A percentile compares a stretch with the other conserved stretches of the same genome.
phyloP scores from a whole-genome alignment of 1,284 basidiomycete genomes.

The Cerrena zonata region DNA sequence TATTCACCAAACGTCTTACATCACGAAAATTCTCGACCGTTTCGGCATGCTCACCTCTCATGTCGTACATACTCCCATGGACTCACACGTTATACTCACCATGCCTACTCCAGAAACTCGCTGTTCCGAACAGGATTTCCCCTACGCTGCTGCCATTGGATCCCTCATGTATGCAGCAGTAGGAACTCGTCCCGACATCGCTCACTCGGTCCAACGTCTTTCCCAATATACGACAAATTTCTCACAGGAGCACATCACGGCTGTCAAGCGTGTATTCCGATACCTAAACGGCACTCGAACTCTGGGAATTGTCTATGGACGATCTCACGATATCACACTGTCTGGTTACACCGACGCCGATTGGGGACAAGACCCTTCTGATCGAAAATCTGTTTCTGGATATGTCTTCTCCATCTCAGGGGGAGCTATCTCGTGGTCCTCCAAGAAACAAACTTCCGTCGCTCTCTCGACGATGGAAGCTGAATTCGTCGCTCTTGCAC shows the following conservation, averaged over 20 bases:
- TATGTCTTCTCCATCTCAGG: conserved; percentile 25
- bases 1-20: conserved; percentile 24
- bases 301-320: conserved; percentile 11
- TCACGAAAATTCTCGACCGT: conserved; percentile 14
- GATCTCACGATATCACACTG: conserved; percentile 16
- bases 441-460: conserved; percentile 27
- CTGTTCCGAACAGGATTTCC: neutral
- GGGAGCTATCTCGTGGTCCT: conserved; percentile 25
- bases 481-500: conserved; percentile 20
- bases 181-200: conserved; percentile 14
- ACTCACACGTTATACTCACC: conserved; percentile 11
- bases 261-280: conserved; percentile 3
- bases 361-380: conserved; percentile 8
- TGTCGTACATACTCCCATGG: conserved; percentile 17
- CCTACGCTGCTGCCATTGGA: conserved; percentile 18
- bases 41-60: conserved; percentile 13
- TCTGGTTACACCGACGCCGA: conserved; percentile 37
- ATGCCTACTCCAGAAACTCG: neutral
- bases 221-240: neutral
- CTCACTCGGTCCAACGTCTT: conserved; percentile 5
- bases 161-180: conserved; percentile 30
- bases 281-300: conserved; percentile 3
- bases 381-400: conserved; percentile 18
- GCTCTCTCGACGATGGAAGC: conserved; percentile 26
- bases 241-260: neutral